These are phyloP conservation scores for Telopea speciosissima DNA, from an alignment of 177 flowering plant species.

Conservation along the genomic window DNA sequence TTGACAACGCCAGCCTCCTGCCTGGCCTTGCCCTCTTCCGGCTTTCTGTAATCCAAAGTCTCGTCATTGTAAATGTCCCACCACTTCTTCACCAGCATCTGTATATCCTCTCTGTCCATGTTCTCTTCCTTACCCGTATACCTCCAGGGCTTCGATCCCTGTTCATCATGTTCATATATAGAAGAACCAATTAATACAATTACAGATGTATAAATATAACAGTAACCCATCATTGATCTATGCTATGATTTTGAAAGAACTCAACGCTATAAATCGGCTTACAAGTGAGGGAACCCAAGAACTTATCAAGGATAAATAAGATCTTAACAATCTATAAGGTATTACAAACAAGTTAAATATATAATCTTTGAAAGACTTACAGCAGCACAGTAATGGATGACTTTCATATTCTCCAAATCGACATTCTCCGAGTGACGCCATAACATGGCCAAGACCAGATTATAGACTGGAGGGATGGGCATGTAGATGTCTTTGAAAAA, in stretches of 20 bases:
- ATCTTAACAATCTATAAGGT: too few species aligned
- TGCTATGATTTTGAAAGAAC: too few species aligned
- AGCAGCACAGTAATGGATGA: constrained; percentile 73
- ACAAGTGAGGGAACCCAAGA: too few species aligned
- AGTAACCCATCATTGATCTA: too few species aligned
- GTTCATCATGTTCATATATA: not conserved
- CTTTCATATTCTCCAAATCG: constrained; percentile 48
- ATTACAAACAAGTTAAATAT: too few species aligned
- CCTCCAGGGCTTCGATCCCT: constrained; percentile 68
- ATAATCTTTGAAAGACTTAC: constrained; percentile 22
- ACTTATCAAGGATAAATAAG: too few species aligned
- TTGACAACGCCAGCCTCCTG: constrained; percentile 28
- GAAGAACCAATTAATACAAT: not conserved
- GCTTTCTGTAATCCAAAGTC: not conserved
- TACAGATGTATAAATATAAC: too few species aligned
- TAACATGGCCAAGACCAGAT: constrained; percentile 66
- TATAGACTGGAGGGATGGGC: constrained; percentile 56
- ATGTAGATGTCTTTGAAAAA: constrained; percentile 60
- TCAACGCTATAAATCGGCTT: too few species aligned
- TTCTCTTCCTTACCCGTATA: constrained; percentile 57
- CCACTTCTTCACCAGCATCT: constrained; percentile 57
- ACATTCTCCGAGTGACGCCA: constrained; percentile 82
- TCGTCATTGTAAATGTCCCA: constrained; percentile 41
- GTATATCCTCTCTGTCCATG: constrained; percentile 58
- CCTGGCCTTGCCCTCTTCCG: not conserved